Evolutionary conservation across 148 eudicot species (phyloP).

Genomic region (Agrostemma githago): DNA sequence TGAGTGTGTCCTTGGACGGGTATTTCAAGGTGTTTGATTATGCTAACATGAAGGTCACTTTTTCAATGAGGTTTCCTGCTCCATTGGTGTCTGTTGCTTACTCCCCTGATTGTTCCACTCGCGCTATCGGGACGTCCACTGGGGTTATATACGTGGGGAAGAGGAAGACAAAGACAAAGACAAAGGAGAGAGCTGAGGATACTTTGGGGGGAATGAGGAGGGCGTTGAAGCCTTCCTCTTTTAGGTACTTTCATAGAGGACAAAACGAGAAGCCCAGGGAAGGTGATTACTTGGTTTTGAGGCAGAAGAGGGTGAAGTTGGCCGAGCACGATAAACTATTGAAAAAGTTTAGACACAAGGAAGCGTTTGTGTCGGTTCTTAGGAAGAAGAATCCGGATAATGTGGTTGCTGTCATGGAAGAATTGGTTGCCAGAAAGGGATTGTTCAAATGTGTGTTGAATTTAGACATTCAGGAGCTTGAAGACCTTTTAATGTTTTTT

Average conservation of each 20-base stretch:
- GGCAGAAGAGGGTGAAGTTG: slow-evolving; percentile 63
- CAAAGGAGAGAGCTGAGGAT: slow-evolving; percentile 22
- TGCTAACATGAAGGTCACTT: slow-evolving; percentile 61
- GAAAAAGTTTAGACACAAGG: slow-evolving; percentile 89
- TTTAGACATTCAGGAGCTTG: slow-evolving; percentile 69
- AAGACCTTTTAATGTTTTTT: slow-evolving; percentile 52
- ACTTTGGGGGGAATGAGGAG: slow-evolving; percentile 28
- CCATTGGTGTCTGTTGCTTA: slow-evolving; percentile 80
- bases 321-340: slow-evolving; percentile 74
- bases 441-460: slow-evolving; percentile 55
- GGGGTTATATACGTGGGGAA: slow-evolving; percentile 72
- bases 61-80: slow-evolving; percentile 73
- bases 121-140: slow-evolving; percentile 78
- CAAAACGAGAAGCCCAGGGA: slow-evolving; percentile 73
- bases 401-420: slow-evolving; percentile 87
- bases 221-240: slow-evolving; percentile 58
- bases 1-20: slow-evolving; percentile 88
- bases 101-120: slow-evolving; percentile 63
- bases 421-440: slow-evolving; percentile 79
- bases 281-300: slow-evolving; percentile 64
- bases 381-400: slow-evolving; percentile 59
- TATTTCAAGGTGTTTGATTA: slow-evolving; percentile 88
- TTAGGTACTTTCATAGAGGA: slow-evolving; percentile 84
- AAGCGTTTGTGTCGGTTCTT: slow-evolving; percentile 76
- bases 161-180: slow-evolving; percentile 49